These are phyloP conservation scores for Thyridium curvatum DNA, from an alignment of 2,329 filamentous ascomycete species.

Conservation along the genomic window DNA sequence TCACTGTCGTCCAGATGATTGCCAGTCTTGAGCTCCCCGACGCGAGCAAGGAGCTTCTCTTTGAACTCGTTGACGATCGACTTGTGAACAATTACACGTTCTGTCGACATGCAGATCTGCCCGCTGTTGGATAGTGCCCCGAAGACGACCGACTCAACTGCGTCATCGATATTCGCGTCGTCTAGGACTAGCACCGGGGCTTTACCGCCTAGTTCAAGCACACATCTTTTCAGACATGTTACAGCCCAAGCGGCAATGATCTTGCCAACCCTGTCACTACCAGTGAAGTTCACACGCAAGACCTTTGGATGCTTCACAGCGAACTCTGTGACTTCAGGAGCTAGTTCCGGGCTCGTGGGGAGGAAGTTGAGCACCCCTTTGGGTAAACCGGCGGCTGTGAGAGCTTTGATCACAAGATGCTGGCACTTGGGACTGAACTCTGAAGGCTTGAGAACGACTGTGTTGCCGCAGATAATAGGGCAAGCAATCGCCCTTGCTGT, in stretches of 20 bases:
- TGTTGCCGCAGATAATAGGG: conserved; percentile 51
- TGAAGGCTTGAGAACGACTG: conserved; percentile 56
- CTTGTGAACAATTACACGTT: conserved; percentile 58
- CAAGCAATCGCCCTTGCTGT: conserved; percentile 31
- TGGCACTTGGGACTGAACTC: conserved; percentile 52
- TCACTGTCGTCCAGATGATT: conserved; percentile 16
- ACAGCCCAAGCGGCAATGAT: conserved; percentile 58
- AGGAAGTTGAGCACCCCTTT: conserved; percentile 59
- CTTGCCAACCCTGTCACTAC: conserved; percentile 56
- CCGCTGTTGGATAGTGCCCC: conserved; percentile 58
- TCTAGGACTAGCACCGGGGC: conserved; percentile 60
- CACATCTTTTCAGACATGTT: conserved; percentile 58
- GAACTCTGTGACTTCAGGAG: conserved; percentile 43
- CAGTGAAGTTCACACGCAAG: conserved; percentile 67
- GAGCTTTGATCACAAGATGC: conserved; percentile 48
- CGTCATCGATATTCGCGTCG: conserved; percentile 59
- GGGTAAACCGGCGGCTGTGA: conserved; percentile 60
- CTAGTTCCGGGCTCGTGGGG: conserved; percentile 40
- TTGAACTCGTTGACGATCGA: conserved; percentile 46
- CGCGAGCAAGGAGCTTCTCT: conserved; percentile 18
- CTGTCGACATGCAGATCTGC: conserved; percentile 66
- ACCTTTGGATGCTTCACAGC: conserved; percentile 55
- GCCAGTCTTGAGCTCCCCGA: conserved; percentile 15
- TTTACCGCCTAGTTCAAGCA: conserved; percentile 68
- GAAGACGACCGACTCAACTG: conserved; percentile 50